Percentiles rank a stretch among this genome's conserved stretches.
These are phyloP conservation scores for Sclerotinia borealis DNA, from an alignment of 2,329 filamentous ascomycete species.

Conservation along the genomic window DNA sequence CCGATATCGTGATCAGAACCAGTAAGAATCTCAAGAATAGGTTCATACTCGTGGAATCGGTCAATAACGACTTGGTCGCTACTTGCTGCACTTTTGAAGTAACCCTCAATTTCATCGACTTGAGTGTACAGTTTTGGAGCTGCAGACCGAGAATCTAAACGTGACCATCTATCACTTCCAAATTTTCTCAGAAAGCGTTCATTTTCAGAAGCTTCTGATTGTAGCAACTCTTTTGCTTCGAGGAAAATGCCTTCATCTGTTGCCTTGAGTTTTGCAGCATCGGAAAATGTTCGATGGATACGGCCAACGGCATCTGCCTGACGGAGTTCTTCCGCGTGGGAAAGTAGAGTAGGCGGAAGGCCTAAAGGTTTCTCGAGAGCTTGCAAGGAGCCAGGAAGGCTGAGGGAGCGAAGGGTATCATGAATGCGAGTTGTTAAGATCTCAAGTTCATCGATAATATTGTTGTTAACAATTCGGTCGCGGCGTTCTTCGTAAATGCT, in stretches of 20 bases:
- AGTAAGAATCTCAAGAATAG: slow-evolving; percentile 67
- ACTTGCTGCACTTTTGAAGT: slow-evolving; percentile 66
- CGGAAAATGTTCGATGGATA: slow-evolving; percentile 72
- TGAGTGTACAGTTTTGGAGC: slow-evolving; percentile 38
- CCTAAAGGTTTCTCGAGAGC: slow-evolving; percentile 92
- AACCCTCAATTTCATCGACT: slow-evolving; percentile 70
- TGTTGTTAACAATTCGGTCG: slow-evolving; percentile 84
- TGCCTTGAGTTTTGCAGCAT: slow-evolving; percentile 83
- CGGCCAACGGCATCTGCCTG: slow-evolving; percentile 81
- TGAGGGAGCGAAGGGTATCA: slow-evolving; percentile 71
- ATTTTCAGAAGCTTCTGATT: slow-evolving; percentile 79
- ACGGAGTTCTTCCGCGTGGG: slow-evolving; percentile 89
- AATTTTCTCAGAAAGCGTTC: slow-evolving; percentile 67
- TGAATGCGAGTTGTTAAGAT: slow-evolving; percentile 73
- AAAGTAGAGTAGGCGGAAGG: slow-evolving; percentile 74
- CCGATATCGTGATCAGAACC: slow-evolving; percentile 77
- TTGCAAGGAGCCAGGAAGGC: slow-evolving; percentile 86
- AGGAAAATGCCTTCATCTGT: slow-evolving; percentile 73
- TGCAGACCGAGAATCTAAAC: slow-evolving; percentile 63
- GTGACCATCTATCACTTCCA: slow-evolving; percentile 80
- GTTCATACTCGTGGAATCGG: slow-evolving; percentile 72
- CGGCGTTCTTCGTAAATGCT: slow-evolving; percentile 92
- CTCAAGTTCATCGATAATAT: slow-evolving; percentile 79
- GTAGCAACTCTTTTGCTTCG: slow-evolving; percentile 73
- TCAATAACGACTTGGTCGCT: slow-evolving; percentile 60